These are phyloP conservation scores for Pseudogymnoascus sp. DNA, from an alignment of 2,329 filamentous ascomycete genomes.

Conservation along the genomic window DNA sequence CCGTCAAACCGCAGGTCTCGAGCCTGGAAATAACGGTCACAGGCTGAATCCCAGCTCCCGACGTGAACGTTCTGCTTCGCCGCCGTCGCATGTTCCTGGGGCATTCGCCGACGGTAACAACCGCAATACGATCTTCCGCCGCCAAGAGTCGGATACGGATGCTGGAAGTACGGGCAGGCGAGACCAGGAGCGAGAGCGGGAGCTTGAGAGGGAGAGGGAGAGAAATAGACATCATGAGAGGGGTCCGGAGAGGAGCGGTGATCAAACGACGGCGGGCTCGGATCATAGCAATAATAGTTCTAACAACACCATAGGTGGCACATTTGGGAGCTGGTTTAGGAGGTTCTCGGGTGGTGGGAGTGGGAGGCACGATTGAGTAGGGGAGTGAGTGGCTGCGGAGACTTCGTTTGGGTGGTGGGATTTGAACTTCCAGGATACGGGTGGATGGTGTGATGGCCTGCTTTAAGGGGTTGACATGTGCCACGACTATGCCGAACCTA, in stretches of 20 bases:
- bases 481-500: background rate
- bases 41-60: background rate
- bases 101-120: background rate
- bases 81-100: background rate
- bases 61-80: background rate
- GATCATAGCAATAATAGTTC: slow-evolving; percentile 1
- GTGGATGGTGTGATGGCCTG: background rate
- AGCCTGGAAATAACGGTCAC: background rate
- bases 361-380: background rate
- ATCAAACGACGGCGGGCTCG: background rate
- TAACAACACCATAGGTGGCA: background rate
- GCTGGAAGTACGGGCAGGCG: background rate
- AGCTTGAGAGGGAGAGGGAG: background rate
- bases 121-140: background rate
- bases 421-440: background rate
- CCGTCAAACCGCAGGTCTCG: background rate
- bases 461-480: background rate
- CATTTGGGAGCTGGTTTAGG: slow-evolving; percentile 2
- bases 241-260: background rate
- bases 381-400: background rate
- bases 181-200: background rate
- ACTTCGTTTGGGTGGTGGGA: background rate
- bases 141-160: background rate
- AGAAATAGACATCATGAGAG: background rate
- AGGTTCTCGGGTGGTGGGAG: background rate